Base-by-base conservation (phyloP, 1,139 yeast genomes). In the Hyphopichia wangnamkhiaoensis region DNA sequence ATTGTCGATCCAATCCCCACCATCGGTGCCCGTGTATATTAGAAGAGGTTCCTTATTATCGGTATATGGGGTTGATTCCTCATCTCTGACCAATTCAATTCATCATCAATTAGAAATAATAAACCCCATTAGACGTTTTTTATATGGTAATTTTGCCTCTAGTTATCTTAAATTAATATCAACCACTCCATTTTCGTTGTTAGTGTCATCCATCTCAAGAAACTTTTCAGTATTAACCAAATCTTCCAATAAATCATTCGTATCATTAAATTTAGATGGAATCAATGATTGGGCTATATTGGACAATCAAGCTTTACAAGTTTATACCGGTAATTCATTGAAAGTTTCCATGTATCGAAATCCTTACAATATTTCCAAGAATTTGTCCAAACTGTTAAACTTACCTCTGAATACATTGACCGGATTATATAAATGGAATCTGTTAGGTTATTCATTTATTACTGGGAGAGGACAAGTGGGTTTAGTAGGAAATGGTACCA, bases 391-490 rank as follows among this genome's bases (percentile, higher is more conserved):
- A 37, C 35, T 40, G 14, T 47, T 63, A 32, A 49, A 52, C 2
- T 42, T 59, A 18, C 48, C 61, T 7, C 35, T 43, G 2, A 46
- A 57, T 14, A 49, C 63, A 1, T 42, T 51, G 2, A 69, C 77
- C 2, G 79, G 80, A 0, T 52, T 74, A 21, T 50, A 51, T 42
- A 50, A 47, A 21, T 68, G 65, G 65, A 46, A 46, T 33, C 53
- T 54, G 31, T 41, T 56, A 3, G 81, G 80, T 0, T 80, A 71
- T 49, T 61, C 71, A 1, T 61, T 77, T 30, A 48, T 80, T 7
- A 68, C 75, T 25, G 88, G 88, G 0, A 63, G 87, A 44, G 88
- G 88, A 0, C 73, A 70, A 39, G 69, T 70, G 1, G 82, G 80
- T 2, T 47, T 82, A n/a, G 73, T 70, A 13, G 86, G 84, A 1